Percentiles rank a stretch among this genome's conserved stretches.
Conservation (phyloP, 176 grass and related monocot genomes). For the Poa pratensis region DNA sequence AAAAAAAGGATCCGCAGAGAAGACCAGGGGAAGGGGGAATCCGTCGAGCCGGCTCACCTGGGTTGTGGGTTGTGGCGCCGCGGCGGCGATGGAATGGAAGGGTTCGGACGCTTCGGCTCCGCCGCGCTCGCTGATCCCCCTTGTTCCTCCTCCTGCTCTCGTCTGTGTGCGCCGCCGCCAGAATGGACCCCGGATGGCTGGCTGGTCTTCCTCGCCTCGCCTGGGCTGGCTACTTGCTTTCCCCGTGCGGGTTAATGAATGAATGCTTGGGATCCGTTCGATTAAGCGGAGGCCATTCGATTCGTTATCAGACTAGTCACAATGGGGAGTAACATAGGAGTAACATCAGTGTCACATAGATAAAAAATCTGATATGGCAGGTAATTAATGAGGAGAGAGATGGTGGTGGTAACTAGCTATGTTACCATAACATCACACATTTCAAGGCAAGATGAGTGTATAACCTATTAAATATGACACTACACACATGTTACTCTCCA, state of each 20-base stretch:
- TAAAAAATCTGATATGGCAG: too few species aligned
- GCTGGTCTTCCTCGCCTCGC: neutral
- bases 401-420: too few species aligned
- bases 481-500: too few species aligned
- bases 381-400: too few species aligned
- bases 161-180: slow-evolving; percentile 41
- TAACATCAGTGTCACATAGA: too few species aligned
- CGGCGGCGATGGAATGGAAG: neutral
- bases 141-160: neutral
- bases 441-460: too few species aligned
- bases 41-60: slow-evolving; percentile 40
- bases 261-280: slow-evolving; percentile 42
- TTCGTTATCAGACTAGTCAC: too few species aligned
- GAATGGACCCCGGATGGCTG: slow-evolving; percentile 43
- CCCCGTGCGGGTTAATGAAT: neutral
- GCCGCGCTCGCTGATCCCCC: slow-evolving; percentile 8
- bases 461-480: too few species aligned
- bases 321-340: too few species aligned
- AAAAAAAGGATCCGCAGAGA: neutral
- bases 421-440: too few species aligned
- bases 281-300: slow-evolving; percentile 13
- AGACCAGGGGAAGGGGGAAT: neutral
- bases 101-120: neutral
- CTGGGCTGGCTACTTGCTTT: neutral
- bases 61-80: neutral